phyloP scores from a whole-genome alignment of 106 monocot species.

The Dendrobium huoshanense region DNA sequence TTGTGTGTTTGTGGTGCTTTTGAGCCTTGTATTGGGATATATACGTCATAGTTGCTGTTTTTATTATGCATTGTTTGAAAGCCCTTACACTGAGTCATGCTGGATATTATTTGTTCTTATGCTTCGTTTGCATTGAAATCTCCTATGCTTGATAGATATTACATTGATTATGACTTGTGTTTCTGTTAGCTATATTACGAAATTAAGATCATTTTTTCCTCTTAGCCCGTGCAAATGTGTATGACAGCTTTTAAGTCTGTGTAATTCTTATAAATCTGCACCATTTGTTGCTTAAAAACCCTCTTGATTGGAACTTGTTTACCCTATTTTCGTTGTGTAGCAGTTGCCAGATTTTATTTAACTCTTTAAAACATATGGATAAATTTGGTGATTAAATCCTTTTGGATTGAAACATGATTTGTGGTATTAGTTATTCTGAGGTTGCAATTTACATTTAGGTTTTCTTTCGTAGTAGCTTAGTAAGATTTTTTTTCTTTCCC shows the following conservation, averaged over 20 bases:
- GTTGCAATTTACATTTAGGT: neutral
- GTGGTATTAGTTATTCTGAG: neutral
- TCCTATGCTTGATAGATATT: too few species aligned
- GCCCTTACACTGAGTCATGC: too few species aligned
- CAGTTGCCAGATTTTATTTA: neutral
- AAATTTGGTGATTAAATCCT: neutral
- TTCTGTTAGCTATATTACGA: too few species aligned
- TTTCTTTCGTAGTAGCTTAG: neutral
- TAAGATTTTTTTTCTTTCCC: neutral
- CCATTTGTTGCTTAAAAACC: neutral
- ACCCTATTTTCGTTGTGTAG: neutral
- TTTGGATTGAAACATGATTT: neutral
- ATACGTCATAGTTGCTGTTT: neutral
- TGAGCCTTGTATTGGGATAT: neutral
- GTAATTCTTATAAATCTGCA: neutral
- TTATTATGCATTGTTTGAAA: neutral
- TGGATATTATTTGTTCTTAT: too few species aligned
- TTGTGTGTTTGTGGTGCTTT: neutral
- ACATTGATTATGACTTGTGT: too few species aligned
- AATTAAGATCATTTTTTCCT: too few species aligned
- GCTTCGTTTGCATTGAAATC: too few species aligned
- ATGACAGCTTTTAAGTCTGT: too few species aligned
- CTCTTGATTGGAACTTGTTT: neutral
- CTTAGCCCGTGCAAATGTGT: too few species aligned
- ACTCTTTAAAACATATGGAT: neutral